phyloP scores from a whole-genome alignment of 106 monocot species.

The Acorus calamus region DNA sequence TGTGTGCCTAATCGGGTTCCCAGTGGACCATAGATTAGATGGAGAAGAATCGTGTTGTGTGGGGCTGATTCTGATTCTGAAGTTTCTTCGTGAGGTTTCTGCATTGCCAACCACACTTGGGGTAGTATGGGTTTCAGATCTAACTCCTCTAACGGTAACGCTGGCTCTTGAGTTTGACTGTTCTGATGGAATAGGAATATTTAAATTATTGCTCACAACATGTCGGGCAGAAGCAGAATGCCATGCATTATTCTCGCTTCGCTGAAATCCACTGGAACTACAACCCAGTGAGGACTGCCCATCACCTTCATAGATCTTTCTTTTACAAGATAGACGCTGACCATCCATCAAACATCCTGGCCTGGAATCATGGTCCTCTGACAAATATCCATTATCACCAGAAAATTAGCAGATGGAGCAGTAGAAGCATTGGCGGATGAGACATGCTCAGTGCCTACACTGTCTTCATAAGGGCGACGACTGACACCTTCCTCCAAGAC shows the following conservation, averaged over 20 bases:
- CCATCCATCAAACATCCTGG: slow-evolving; percentile 43
- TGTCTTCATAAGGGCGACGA: too few species aligned
- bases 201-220: slow-evolving; percentile 15
- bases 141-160: slow-evolving; percentile 3
- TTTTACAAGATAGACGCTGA: slow-evolving; percentile 47
- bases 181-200: slow-evolving; percentile 19
- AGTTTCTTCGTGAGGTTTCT: slow-evolving; percentile 44
- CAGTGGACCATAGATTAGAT: slow-evolving; percentile 22
- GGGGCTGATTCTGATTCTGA: slow-evolving; percentile 39
- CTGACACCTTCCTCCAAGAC: slow-evolving; percentile 10
- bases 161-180: slow-evolving; percentile 16
- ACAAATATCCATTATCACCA: slow-evolving; percentile 10
- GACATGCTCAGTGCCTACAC: too few species aligned
- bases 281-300: slow-evolving; percentile 51
- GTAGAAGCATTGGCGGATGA: slow-evolving; percentile 14
- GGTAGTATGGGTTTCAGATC: slow-evolving; percentile 12
- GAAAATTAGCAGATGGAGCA: slow-evolving; percentile 15
- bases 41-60: slow-evolving; percentile 18
- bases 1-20: slow-evolving; percentile 23
- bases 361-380: slow-evolving; percentile 31
- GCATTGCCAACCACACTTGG: slow-evolving; percentile 14
- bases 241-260: slow-evolving; percentile 17
- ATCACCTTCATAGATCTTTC: slow-evolving; percentile 66
- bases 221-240: slow-evolving; percentile 22
- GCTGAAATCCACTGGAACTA: slow-evolving; percentile 19